phyloP scores from a whole-genome alignment of 768 basidiomycete species.

The Hericium rajendrae region DNA sequence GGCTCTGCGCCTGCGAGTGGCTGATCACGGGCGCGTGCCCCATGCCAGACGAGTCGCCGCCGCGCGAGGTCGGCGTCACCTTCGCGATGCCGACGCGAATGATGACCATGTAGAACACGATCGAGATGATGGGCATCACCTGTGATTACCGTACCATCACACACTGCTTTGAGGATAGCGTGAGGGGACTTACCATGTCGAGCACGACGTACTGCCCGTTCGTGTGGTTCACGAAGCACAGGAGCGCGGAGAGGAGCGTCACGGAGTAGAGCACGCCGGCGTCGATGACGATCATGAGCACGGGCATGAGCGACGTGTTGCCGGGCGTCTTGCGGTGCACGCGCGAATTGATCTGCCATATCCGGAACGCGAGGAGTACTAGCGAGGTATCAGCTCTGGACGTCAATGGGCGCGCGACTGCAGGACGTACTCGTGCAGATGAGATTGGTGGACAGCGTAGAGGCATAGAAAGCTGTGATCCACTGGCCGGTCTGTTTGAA shows the following conservation, averaged over 20 bases:
- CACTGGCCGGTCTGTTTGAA: not conserved
- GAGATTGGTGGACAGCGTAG: not conserved
- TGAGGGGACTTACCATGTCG: constrained; percentile 14
- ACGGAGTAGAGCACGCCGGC: constrained; percentile 3
- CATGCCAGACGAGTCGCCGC: not conserved
- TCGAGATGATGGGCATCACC: constrained; percentile 19
- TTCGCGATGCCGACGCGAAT: constrained; percentile 14
- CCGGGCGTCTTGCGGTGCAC: not conserved
- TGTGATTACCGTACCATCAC: not conserved
- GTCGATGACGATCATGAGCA: constrained; percentile 1
- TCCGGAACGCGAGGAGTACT: not conserved
- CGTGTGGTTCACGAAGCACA: constrained; percentile 16
- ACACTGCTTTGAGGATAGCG: not conserved
- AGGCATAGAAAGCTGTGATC: constrained; percentile 2
- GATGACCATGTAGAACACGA: constrained; percentile 20
- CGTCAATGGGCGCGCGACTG: not conserved
- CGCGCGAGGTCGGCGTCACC: not conserved
- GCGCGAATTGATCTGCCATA: constrained; percentile 1
- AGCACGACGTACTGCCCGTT: constrained; percentile 17
- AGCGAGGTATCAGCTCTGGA: not conserved
- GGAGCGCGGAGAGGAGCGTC: constrained; percentile 13
- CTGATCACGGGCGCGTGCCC: not conserved
- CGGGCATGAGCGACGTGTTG: not conserved
- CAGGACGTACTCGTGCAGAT: constrained; percentile 1
- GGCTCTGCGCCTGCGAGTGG: not conserved